Evolutionary conservation across 441 rosid genomes (phyloP), one percentile per base, ranked within the genome.

Genomic region (Brassica hybrid): DNA sequence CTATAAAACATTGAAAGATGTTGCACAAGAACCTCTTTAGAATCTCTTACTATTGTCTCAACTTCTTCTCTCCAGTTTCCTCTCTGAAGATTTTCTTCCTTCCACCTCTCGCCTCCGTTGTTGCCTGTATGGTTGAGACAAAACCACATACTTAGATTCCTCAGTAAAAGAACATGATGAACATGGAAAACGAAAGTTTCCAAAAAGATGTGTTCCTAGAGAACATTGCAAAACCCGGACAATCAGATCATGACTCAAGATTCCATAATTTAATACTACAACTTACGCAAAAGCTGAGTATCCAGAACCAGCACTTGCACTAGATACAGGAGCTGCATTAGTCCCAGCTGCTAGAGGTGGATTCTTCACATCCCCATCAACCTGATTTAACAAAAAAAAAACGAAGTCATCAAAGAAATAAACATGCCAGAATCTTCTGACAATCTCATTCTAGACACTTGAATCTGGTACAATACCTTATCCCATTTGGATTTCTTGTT

Each of bases 401-500:
- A 21, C 32, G 32, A 21, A 58, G 32, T 34, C 68, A 30, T 64
- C 13, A 19, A 25, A 12, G 54, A n/a, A 59, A 13, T 41, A 45
- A 64, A 59, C 45, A 73, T 11, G 38, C 61, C 30, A 54, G 25
- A 63, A 76, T 50, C 64, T 11, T 32, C 19, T 2, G 2, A 23
- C 8, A 12, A 73, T 50, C 71, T 61, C 58, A 73, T 18, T 38
- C 23, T 38, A 74, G 43, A 65, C 67, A 56, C 23, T 4, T 10
- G 17, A 32, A 75, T 34, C 66, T 12, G 65, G 32, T 68, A 59
- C 14, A 18, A 57, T 80, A 95, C 98, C 98, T 92, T 94, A 80
- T 92, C 99, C 99, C 99, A 96, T 82, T 96, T 92, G 45, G 99
- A 94, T 80, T 90, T 96, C 87, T 94, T 94, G 86, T 88, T 94